These are phyloP conservation scores for Triglochin maritima DNA, from an alignment of 106 monocot species.

Conservation along the genomic window DNA sequence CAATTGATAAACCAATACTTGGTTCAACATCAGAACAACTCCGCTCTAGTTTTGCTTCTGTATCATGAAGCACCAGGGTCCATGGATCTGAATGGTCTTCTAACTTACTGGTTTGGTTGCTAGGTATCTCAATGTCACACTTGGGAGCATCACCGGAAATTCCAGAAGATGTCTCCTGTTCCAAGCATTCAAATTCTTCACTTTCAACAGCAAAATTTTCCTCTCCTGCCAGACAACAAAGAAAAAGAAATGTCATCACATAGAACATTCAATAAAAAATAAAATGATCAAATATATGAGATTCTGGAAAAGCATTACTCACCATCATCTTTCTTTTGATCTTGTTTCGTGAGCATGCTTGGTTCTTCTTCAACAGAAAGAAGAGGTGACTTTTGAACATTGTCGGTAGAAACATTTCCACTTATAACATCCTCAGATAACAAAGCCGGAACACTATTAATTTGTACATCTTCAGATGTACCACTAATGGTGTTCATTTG, in stretches of 20 bases:
- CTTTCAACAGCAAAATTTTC: neutral
- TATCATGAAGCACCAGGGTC: conserved; percentile 1
- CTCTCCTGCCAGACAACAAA: conserved; percentile 1
- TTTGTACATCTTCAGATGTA: conserved; percentile 11
- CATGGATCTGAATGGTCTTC: conserved; percentile 9
- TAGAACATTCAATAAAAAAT: neutral
- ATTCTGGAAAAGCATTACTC: conserved; percentile 4
- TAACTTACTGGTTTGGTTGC: neutral
- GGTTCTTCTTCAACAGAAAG: neutral
- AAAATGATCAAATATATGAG: too few species aligned
- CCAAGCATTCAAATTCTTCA: conserved; percentile 9
- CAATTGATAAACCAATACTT: neutral
- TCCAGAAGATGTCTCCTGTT: neutral
- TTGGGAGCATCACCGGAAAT: conserved; percentile 5
- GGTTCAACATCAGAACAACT: neutral
- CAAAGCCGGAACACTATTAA: neutral
- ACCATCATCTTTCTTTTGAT: conserved; percentile 13
- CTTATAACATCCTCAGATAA: neutral
- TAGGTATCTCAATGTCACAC: neutral
- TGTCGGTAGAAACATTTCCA: conserved; percentile 2
- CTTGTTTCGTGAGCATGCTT: conserved; percentile 4
- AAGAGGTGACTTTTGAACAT: conserved; percentile 7
- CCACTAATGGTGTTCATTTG: conserved; percentile 6
- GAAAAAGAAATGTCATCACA: conserved; percentile 3
- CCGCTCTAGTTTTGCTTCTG: neutral